phyloP scores from a whole-genome alignment of 75 land plant genomes.

The Chamaecyparis obtusa region DNA sequence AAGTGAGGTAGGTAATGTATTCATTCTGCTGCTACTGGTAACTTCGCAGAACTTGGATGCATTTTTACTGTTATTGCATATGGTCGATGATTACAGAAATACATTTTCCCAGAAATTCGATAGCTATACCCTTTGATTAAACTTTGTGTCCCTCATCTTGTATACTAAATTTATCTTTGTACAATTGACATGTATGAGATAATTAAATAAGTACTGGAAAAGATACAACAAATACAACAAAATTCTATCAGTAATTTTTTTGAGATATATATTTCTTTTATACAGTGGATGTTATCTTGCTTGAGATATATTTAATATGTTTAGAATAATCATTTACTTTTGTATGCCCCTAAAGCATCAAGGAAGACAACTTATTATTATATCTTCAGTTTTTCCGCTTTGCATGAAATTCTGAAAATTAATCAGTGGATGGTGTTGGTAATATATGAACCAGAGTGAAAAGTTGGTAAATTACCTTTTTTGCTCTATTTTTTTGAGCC shows the following conservation, averaged over 20 bases:
- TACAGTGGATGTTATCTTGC: background rate
- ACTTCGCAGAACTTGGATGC: too few species aligned
- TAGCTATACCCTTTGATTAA: too few species aligned
- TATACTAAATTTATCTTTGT: background rate
- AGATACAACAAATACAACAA: background rate
- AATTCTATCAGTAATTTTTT: background rate
- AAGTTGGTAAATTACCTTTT: background rate
- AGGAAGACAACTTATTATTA: background rate
- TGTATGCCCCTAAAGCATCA: background rate
- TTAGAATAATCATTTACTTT: background rate
- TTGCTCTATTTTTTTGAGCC: background rate
- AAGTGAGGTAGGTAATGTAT: too few species aligned
- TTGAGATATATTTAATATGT: background rate
- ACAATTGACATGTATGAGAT: background rate
- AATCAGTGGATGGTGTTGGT: background rate
- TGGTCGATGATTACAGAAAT: too few species aligned
- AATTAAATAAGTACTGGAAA: background rate
- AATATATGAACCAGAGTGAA: background rate
- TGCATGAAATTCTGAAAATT: background rate
- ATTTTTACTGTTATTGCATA: too few species aligned
- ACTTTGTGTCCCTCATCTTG: too few species aligned
- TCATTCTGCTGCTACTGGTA: too few species aligned
- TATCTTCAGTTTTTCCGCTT: background rate
- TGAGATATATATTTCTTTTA: background rate
- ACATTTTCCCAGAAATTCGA: too few species aligned